Evolutionary conservation across 495 filamentous ascomycete species (phyloP), one percentile per base, ranked within the genome.

Genomic region (Collariella sp.): DNA sequence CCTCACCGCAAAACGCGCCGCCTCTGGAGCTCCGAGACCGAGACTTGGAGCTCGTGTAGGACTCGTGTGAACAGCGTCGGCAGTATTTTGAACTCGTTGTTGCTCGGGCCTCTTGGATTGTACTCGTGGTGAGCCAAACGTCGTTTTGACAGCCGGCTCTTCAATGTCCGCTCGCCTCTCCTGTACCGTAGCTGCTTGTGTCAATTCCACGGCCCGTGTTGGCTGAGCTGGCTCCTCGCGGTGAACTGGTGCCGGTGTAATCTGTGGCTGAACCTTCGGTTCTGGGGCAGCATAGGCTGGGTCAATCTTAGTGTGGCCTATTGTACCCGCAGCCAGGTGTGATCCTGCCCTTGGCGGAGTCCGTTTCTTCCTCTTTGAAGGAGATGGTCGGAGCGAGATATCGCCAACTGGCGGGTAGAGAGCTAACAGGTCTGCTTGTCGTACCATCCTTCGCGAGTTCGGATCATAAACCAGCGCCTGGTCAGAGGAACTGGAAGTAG

Each of bases 351-450:
- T 61, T 7, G 65, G 62, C 11, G 56, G 19, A 5, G 66, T 67
- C 19, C 76, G 70, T 63, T 77, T 85, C 61, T 77, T 82, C 46
- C 72, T 79, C 56, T 73, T 83, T 11, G 76, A 68, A 3, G 74
- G 72, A 35, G 75, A 67, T 6, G 77, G 74, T 42, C 68, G 71
- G 40, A 77, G 74, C 2, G 76, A 64, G 29, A 74, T 67, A 39
- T 80, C 71, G 29, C 74, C 62, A 12, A 79, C 60, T 5, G 58
- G 53, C 34, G 71, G 70, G 38, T 76, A 68, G 24, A 66, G 63
- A 26, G 65, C 65, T 6, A 66, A 56, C 11, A 74, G 44, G 18
- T 71, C 61, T 1, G 59, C 58, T 45, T 57, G 70, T 10, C 68
- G 68, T 15, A 82, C 66, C 70, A 83, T 77, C 47, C 74, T 72